Evolutionary conservation across 108 stramenopile species (phyloP).

Genomic region (Asterionellopsis glacialis): DNA sequence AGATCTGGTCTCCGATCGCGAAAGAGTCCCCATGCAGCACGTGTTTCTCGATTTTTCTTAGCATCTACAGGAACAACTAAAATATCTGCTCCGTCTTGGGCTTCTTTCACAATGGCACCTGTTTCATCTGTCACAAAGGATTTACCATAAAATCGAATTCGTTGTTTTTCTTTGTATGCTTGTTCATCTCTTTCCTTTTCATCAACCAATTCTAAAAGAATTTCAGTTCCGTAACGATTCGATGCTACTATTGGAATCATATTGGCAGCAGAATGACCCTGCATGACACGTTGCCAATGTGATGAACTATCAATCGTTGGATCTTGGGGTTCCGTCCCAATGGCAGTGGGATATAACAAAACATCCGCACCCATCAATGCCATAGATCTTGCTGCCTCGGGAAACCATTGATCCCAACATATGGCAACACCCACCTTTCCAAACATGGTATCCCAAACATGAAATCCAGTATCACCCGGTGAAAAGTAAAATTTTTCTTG

Average conservation of each 20-base stretch:
- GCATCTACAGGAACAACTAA: slow-evolving; percentile 25
- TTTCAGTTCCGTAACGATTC: slow-evolving; percentile 60
- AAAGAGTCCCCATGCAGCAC: slow-evolving; percentile 61
- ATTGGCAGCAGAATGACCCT: slow-evolving; percentile 67
- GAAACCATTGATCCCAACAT: slow-evolving; percentile 91
- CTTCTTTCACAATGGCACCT: slow-evolving; percentile 32
- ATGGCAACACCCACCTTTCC: slow-evolving; percentile 69
- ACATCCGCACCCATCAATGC: slow-evolving; percentile 69
- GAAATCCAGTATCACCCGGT: slow-evolving; percentile 78
- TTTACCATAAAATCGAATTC: slow-evolving; percentile 60
- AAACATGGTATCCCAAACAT: slow-evolving; percentile 47
- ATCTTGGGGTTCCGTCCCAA: slow-evolving; percentile 63
- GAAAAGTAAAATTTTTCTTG: slow-evolving; percentile 84
- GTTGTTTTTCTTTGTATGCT: slow-evolving; percentile 31
- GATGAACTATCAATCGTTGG: slow-evolving; percentile 42
- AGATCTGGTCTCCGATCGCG: slow-evolving; percentile 71
- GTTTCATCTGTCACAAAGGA: slow-evolving; percentile 59
- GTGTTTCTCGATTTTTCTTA: slow-evolving; percentile 23
- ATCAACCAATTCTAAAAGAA: slow-evolving; percentile 7
- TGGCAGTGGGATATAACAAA: slow-evolving; percentile 67
- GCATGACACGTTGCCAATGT: slow-evolving; percentile 69
- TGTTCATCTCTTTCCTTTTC: not conserved
- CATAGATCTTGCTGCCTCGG: slow-evolving; percentile 68
- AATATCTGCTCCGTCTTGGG: slow-evolving; percentile 12
- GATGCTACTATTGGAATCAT: slow-evolving; percentile 58